Evolutionary conservation across 2,329 filamentous ascomycete genomes (phyloP).

Genomic region (Exophiala sp.): DNA sequence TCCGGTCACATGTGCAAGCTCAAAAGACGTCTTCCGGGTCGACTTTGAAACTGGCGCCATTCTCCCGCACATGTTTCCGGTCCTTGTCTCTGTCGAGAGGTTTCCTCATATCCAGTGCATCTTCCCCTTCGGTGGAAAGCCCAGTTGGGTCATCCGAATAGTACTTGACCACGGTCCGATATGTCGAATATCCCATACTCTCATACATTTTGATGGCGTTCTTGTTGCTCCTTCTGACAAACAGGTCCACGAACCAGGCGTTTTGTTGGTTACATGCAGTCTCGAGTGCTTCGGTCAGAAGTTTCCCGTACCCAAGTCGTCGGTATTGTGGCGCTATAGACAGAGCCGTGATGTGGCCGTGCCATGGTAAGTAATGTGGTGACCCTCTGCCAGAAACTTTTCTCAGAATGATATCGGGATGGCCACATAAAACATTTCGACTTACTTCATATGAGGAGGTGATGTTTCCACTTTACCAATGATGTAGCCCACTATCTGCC

Average conservation of each 20-base stretch:
- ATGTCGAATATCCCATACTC: conserved; percentile 87
- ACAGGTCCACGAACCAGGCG: conserved; percentile 93
- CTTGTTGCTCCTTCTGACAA: conserved; percentile 81
- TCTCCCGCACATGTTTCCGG: conserved; percentile 67
- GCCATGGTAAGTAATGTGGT: conserved; percentile 95
- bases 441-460: conserved; percentile 63
- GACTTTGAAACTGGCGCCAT: conserved; percentile 74
- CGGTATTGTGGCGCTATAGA: conserved; percentile 85
- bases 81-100: conserved; percentile 74
- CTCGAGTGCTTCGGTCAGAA: conserved; percentile 75
- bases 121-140: conserved; percentile 57
- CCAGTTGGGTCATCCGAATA: conserved; percentile 78
- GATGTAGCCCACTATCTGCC: conserved; percentile 93
- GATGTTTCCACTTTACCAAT: conserved; percentile 81
- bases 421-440: background rate
- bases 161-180: conserved; percentile 80
- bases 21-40: conserved; percentile 72
- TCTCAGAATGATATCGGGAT: conserved; percentile 2
- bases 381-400: conserved; percentile 40
- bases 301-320: conserved; percentile 77
- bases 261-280: conserved; percentile 72
- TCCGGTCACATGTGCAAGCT: background rate
- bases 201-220: conserved; percentile 85
- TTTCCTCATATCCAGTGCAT: conserved; percentile 97
- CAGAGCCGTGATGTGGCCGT: conserved; percentile 93